These are phyloP conservation scores for Myotisia sp. DNA, from an alignment of 2,329 filamentous ascomycete genomes.

Conservation along the genomic window DNA sequence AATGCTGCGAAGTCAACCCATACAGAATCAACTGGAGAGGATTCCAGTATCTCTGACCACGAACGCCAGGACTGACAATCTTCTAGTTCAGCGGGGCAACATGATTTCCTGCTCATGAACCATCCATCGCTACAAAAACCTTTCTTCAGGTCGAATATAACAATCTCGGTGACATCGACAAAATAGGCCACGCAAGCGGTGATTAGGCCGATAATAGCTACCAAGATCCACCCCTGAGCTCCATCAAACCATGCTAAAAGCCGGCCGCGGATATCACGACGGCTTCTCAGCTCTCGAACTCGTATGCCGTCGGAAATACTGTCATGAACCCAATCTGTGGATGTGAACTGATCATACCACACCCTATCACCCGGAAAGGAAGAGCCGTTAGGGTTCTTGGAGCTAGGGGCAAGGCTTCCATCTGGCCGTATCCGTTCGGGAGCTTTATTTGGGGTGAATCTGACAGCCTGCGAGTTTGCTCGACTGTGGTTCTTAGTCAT, in stretches of 20 bases:
- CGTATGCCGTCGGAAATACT: slow-evolving; percentile 88
- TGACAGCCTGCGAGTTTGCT: slow-evolving; percentile 36
- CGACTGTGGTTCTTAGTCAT: slow-evolving; percentile 35
- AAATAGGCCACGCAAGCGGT: slow-evolving; percentile 77
- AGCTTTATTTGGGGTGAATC: slow-evolving; percentile 50
- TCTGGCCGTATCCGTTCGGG: slow-evolving; percentile 48
- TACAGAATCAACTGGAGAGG: slow-evolving; percentile 33
- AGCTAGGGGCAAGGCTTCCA: slow-evolving; percentile 43
- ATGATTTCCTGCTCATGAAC: slow-evolving; percentile 57
- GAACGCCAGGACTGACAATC: slow-evolving; percentile 47
- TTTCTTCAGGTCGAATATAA: slow-evolving; percentile 79
- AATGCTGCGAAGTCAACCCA: slow-evolving; percentile 70
- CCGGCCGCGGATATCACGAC: slow-evolving; percentile 75
- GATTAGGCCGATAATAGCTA: slow-evolving; percentile 73
- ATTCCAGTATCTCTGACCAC: slow-evolving; percentile 51
- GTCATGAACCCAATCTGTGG: slow-evolving; percentile 96
- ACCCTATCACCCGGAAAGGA: slow-evolving; percentile 69
- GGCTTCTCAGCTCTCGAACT: slow-evolving; percentile 63
- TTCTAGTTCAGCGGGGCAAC: slow-evolving; percentile 43
- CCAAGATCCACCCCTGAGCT: slow-evolving; percentile 85
- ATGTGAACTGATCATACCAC: slow-evolving; percentile 98
- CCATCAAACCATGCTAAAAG: slow-evolving; percentile 66
- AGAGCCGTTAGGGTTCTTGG: slow-evolving; percentile 36
- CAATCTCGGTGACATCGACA: slow-evolving; percentile 73
- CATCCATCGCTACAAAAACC: slow-evolving; percentile 65